These are phyloP conservation scores for Cyberlindnera bimundalis DNA, from an alignment of 805 yeast genomes.

Conservation along the genomic window DNA sequence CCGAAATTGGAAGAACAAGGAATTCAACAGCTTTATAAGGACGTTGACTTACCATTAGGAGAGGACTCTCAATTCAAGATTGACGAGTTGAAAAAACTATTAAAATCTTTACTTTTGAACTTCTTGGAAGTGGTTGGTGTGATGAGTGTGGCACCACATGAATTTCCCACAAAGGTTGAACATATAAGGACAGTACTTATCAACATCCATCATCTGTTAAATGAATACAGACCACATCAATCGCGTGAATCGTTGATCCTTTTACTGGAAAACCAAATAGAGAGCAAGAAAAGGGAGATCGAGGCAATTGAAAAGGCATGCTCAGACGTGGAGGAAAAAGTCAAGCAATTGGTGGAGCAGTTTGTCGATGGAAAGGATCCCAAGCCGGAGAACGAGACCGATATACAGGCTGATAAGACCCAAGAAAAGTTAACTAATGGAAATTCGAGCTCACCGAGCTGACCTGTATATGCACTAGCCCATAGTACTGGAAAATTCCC, in stretches of 20 bases:
- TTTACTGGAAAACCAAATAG: slow-evolving; percentile 68
- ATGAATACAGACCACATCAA: slow-evolving; percentile 94
- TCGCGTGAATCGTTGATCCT: slow-evolving; percentile 84
- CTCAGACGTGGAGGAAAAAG: slow-evolving; percentile 36
- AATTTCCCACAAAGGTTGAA: slow-evolving; percentile 63
- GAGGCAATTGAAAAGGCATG: slow-evolving; percentile 38
- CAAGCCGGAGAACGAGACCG: too few relatives aligned
- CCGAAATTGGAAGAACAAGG: slow-evolving; percentile 78
- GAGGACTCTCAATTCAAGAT: slow-evolving; percentile 49
- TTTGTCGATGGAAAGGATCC: slow-evolving; percentile 25
- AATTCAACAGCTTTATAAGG: slow-evolving; percentile 63
- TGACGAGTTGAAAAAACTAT: slow-evolving; percentile 71
- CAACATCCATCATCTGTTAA: slow-evolving; percentile 87
- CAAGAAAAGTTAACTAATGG: too few relatives aligned
- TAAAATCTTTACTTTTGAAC: slow-evolving; percentile 74
- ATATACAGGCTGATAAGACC: too few relatives aligned
- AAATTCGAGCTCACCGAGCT: too few relatives aligned
- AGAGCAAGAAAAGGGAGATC: slow-evolving; percentile 55
- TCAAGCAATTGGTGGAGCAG: slow-evolving; percentile 32
- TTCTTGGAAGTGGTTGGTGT: slow-evolving; percentile 81
- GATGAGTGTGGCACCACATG: slow-evolving; percentile 67
- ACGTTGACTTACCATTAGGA: slow-evolving; percentile 20
- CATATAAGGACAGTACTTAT: slow-evolving; percentile 75
- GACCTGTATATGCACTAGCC: too few relatives aligned
- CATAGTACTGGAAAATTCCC: too few relatives aligned